phyloP scores from a whole-genome alignment of 2,329 filamentous ascomycete species.

The Ceratocystis cubensis region DNA sequence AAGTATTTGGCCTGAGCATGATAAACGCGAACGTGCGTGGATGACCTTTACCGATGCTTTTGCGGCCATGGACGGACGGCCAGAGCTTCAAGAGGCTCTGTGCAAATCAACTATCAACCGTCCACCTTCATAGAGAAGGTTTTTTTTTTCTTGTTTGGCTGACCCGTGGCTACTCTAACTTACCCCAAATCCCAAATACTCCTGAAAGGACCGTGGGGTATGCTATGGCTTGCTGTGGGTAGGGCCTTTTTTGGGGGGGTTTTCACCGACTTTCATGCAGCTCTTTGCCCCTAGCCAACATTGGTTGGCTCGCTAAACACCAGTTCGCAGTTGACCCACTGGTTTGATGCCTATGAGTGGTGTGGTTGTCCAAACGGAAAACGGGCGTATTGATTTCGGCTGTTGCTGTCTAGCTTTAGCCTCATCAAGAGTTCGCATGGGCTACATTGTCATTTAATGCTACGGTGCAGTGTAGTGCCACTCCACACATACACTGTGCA shows the following conservation, averaged over 20 bases:
- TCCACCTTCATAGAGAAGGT: conserved; percentile 20
- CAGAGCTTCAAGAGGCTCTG: conserved; percentile 79
- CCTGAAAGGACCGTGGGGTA: not conserved
- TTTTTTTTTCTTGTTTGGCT: not conserved
- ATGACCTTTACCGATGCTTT: conserved; percentile 75
- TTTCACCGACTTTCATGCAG: conserved; percentile 8
- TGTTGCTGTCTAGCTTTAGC: not conserved
- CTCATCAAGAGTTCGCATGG: not conserved
- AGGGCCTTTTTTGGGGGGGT: not conserved
- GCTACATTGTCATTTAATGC: not conserved
- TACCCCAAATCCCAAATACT: conserved; percentile 9
- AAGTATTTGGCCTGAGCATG: conserved; percentile 79
- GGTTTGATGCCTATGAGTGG: not conserved
- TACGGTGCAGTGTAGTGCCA: not conserved
- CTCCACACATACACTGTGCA: not conserved
- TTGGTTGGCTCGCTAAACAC: not conserved
- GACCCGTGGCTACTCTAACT: not conserved
- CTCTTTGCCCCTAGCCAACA: not conserved
- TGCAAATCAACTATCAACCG: conserved; percentile 61
- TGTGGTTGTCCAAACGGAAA: not conserved
- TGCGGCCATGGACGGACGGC: conserved; percentile 60
- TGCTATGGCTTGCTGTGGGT: not conserved
- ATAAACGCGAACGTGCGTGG: conserved; percentile 86
- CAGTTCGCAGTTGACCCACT: not conserved
- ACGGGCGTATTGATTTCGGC: not conserved